A percentile compares a stretch with the other conserved stretches of the same genome.
These are phyloP conservation scores for Adansonia grandidieri DNA, from an alignment of 441 rosid genomes.

Conservation along the genomic window DNA sequence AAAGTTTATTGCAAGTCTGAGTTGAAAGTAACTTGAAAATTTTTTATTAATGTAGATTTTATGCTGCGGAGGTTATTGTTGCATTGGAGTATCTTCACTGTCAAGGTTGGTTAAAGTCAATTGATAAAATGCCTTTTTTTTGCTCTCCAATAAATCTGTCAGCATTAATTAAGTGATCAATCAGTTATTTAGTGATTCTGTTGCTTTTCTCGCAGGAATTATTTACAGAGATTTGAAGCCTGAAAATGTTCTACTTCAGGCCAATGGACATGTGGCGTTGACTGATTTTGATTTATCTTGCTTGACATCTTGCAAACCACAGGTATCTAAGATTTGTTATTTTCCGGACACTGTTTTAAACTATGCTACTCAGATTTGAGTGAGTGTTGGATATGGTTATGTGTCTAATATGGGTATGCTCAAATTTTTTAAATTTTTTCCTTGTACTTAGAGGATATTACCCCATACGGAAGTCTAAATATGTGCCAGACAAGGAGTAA, in stretches of 20 bases:
- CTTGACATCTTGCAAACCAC: slow-evolving; percentile 91
- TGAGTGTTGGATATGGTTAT: too few relatives aligned
- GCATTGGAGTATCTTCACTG: slow-evolving; percentile 98
- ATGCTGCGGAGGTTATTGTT: slow-evolving; percentile 83
- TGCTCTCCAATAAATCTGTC: not conserved
- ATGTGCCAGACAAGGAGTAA: too few relatives aligned
- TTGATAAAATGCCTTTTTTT: not conserved
- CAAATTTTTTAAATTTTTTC: too few relatives aligned
- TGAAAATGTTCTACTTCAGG: slow-evolving; percentile 82
- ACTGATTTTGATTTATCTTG: slow-evolving; percentile 94
- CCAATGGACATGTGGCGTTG: slow-evolving; percentile 75
- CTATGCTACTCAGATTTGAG: not conserved
- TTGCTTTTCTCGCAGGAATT: slow-evolving; percentile 55
- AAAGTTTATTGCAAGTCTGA: not conserved
- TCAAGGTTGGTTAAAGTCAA: slow-evolving; percentile 58
- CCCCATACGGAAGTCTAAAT: too few relatives aligned
- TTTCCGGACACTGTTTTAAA: not conserved
- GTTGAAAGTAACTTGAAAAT: slow-evolving; percentile 26
- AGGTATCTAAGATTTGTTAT: slow-evolving; percentile 42
- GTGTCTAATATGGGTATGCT: too few relatives aligned
- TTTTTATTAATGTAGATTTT: slow-evolving; percentile 58
- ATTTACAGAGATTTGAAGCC: slow-evolving; percentile 96
- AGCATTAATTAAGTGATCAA: not conserved
- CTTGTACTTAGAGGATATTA: too few relatives aligned
- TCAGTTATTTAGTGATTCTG: not conserved